Evolutionary conservation across 306 rosid genomes (phyloP), one percentile per base, ranked within the genome.

Genomic region (Cicer cuneatum): DNA sequence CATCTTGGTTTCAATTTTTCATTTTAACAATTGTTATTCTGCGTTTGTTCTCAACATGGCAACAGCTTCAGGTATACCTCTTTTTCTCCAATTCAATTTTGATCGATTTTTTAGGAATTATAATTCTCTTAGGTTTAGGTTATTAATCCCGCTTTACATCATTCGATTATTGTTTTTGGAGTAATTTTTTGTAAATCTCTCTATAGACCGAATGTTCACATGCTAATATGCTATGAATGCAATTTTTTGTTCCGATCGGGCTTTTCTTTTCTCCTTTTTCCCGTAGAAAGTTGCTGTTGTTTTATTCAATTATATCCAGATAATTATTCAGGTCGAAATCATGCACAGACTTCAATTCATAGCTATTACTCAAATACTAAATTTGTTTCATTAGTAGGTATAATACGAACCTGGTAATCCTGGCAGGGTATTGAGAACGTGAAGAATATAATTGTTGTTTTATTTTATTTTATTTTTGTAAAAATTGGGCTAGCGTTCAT

Each of bases 91-190:
- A 56, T 56, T 56, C 62, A 5, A 10, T 56, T 56, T 41, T 9
- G 10, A 7, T 14, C 2, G 21, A 6, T 1, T n/a, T 49, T 49
- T 15, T 29, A 29, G 4, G 1, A 15, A 56, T 41, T 42, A 12
- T 72, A 38, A 7, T 40, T 71, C 59, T 57, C 15, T 72, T 40
- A 64, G 76, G 76, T 57, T 71, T 21, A 21, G 21, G 4, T 3
- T 54, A 13, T 57, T 54, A 13, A 56, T 40, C 19, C 4, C 15
- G 57, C 40, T 12, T 35, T 37, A 19, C 2, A 52, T 10, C 19
- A 0, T 69, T 69, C 35, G 4, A 14, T 69, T 51, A 8, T 1
- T 51, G 2, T 52, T 38, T 0, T 3, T 18, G 4, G 15, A 7
- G 13, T 29, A 29, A 29, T 29, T 29, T 29, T 29, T 29, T 29